Conservation (phyloP, 768 basidiomycete genomes). For the Naganishia randhawae region DNA sequence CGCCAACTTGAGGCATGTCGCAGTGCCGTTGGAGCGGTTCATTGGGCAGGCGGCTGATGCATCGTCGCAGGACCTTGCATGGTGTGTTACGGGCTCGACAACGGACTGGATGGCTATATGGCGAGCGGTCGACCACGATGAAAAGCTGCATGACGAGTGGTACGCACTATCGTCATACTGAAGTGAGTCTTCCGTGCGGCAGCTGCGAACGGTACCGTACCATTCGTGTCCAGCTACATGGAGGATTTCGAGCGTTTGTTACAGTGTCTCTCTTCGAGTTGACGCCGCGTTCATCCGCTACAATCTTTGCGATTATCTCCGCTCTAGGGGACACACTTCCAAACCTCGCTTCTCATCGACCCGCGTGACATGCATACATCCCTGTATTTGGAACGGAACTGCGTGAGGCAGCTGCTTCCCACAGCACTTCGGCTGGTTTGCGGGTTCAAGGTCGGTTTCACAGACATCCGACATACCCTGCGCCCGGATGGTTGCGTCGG, state of each 20-base stretch:
- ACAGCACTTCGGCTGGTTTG: conserved; percentile 38
- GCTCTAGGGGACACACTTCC: conserved; percentile 37
- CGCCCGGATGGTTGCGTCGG: conserved; percentile 39
- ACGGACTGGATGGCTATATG: conserved; percentile 35
- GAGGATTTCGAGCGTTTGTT: conserved; percentile 32
- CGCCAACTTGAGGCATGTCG: conserved; percentile 33
- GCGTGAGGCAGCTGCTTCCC: conserved; percentile 35
- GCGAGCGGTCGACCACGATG: not conserved
- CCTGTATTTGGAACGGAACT: conserved; percentile 44
- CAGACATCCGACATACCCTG: conserved; percentile 40
- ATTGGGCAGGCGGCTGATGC: not conserved
- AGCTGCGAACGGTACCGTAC: not conserved
- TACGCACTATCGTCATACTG: conserved; percentile 37
- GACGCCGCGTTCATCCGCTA: not conserved
- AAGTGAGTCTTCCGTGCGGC: conserved; percentile 25
- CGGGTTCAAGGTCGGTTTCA: conserved; percentile 39
- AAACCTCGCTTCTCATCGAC: conserved; percentile 42
- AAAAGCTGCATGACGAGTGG: conserved; percentile 35
- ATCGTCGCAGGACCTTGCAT: not conserved
- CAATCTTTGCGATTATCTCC: conserved; percentile 12
- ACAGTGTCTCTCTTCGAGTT: not conserved
- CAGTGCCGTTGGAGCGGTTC: not conserved
- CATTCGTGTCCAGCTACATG: conserved; percentile 25
- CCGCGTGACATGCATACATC: conserved; percentile 37
- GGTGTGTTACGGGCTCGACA: conserved; percentile 32